phyloP scores from a whole-genome alignment of 139 green algal genomes.

The Coelastrella sp. region DNA sequence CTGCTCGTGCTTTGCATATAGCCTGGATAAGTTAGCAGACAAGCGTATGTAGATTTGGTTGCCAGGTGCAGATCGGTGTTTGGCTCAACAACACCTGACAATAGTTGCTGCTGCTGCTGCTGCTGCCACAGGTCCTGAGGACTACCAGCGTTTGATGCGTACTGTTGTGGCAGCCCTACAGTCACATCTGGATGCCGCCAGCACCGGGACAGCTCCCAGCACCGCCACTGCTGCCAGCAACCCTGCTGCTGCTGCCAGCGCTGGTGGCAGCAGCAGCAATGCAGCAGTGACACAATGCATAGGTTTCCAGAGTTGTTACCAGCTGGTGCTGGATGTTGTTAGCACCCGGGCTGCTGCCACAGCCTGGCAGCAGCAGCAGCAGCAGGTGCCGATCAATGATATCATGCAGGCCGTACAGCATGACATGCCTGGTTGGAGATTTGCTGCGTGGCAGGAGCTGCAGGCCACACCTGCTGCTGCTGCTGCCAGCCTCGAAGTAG shows the following conservation, averaged over 20 bases:
- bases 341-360: neutral
- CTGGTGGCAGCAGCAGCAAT: neutral
- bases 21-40: too few relatives aligned
- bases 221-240: too few relatives aligned
- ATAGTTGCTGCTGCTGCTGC: neutral
- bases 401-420: too few relatives aligned
- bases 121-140: neutral
- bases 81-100: neutral
- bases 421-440: too few relatives aligned
- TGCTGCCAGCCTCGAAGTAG: neutral
- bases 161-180: neutral
- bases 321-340: neutral
- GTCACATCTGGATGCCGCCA: neutral
- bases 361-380: too few relatives aligned
- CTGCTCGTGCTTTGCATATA: too few relatives aligned
- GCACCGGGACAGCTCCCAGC: too few relatives aligned
- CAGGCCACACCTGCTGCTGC: neutral
- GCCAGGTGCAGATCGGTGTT: neutral
- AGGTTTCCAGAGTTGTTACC: neutral
- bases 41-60: too few relatives aligned
- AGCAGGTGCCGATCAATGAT: too few relatives aligned
- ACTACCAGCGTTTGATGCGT: neutral
- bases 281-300: neutral
- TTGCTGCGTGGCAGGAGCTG: too few relatives aligned
- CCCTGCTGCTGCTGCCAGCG: neutral